Percentiles rank a stretch among this genome's conserved stretches.
Evolutionary conservation across 306 rosid species (phyloP).

Genomic region (peach (Prunus persica)): Prunus_persica_NCBIv2 NC_034012.1:7162001-7162500

Average conservation of each 20-base stretch:
- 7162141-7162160: constrained; percentile 82
- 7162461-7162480: constrained; percentile 67
- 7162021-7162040: constrained; percentile 78
- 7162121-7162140: constrained; percentile 66
- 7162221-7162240: constrained; percentile 92
- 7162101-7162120: constrained; percentile 83
- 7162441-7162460: constrained; percentile 67
- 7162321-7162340: too few relatives aligned
- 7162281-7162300: constrained; percentile 85
- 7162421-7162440: constrained; percentile 71
- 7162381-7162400: constrained; percentile 72
- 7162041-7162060: constrained; percentile 92
- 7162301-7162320: constrained; percentile 44
- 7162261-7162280: constrained; percentile 81
- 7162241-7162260: constrained; percentile 83
- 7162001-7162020: constrained; percentile 82
- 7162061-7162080: constrained; percentile 81
- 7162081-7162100: constrained; percentile 81
- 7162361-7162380: constrained; percentile 51
- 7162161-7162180: constrained; percentile 87
- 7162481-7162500: constrained; percentile 57
- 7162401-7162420: constrained; percentile 71
- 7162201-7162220: constrained; percentile 88
- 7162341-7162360: not conserved
- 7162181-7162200: constrained; percentile 79